A percentile compares a stretch with the other conserved stretches of the same genome.
Conservation (phyloP, 768 basidiomycete species). For the Mrakia hoshinonis region DNA sequence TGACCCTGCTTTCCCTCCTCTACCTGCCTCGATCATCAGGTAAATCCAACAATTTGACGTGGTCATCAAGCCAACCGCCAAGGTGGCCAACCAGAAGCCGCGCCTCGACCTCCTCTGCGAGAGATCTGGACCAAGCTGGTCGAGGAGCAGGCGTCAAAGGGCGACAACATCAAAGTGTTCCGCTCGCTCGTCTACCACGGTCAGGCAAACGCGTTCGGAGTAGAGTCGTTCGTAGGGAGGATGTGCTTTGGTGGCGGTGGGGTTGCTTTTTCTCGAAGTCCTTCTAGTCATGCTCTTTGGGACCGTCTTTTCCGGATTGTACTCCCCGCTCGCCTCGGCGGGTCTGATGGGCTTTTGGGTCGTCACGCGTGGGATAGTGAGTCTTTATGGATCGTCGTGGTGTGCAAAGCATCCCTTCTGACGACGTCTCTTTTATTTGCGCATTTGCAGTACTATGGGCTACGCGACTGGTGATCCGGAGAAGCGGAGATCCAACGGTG, state of each 20-base stretch:
- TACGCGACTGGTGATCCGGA: not conserved
- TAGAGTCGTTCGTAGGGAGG: not conserved
- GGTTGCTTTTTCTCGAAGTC: too few species aligned
- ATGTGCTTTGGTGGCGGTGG: too few species aligned
- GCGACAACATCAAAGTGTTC: not conserved
- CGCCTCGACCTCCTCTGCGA: constrained; percentile 4
- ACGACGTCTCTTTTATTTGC: not conserved
- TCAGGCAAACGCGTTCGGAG: not conserved
- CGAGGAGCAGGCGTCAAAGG: not conserved
- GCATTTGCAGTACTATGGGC: not conserved
- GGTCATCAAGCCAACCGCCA: not conserved
- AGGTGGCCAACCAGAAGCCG: constrained; percentile 1
- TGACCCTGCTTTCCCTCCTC: not conserved
- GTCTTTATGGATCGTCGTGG: not conserved
- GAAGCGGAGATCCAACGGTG: too few species aligned
- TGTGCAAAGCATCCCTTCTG: not conserved
- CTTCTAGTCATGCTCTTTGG: constrained; percentile 27
- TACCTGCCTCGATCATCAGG: too few species aligned
- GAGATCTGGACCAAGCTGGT: constrained; percentile 2
- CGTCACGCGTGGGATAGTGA: not conserved
- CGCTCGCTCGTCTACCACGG: constrained; percentile 5
- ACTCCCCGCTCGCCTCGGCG: not conserved
- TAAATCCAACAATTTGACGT: not conserved
- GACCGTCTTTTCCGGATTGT: constrained; percentile 3
- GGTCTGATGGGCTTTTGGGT: not conserved